These are phyloP conservation scores for Suillus alpinus DNA, from an alignment of 768 basidiomycete genomes.

Conservation along the genomic window DNA sequence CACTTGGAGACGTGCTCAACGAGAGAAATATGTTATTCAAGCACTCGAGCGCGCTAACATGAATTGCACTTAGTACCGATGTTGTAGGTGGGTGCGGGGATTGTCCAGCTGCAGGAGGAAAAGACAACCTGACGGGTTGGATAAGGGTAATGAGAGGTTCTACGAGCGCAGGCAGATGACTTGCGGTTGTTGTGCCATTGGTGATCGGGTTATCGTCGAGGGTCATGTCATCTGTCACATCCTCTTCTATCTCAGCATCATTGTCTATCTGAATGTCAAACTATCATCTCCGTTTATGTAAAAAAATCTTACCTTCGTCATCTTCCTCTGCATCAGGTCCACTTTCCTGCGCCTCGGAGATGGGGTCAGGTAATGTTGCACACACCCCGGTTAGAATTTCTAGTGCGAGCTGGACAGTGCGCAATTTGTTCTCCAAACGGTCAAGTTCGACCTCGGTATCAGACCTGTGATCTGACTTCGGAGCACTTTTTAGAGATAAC, in stretches of 20 bases:
- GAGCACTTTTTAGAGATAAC: slow-evolving; percentile 58
- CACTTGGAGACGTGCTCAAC: slow-evolving; percentile 48
- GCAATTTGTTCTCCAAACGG: slow-evolving; percentile 63
- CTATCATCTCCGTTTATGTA: slow-evolving; percentile 25
- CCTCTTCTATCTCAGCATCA: slow-evolving; percentile 39
- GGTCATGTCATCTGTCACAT: slow-evolving; percentile 19
- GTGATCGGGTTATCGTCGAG: slow-evolving; percentile 22
- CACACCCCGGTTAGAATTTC: slow-evolving; percentile 89
- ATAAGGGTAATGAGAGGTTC: slow-evolving; percentile 66
- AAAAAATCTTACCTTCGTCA: slow-evolving; percentile 32
- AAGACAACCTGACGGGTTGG: slow-evolving; percentile 77
- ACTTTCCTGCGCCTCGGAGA: slow-evolving; percentile 37
- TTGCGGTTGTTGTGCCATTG: slow-evolving; percentile 25
- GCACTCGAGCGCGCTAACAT: slow-evolving; percentile 83
- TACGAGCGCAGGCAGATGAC: slow-evolving; percentile 59
- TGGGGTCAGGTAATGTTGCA: slow-evolving; percentile 81
- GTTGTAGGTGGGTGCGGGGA: slow-evolving; percentile 89
- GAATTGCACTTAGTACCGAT: slow-evolving; percentile 78
- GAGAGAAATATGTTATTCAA: slow-evolving; percentile 88
- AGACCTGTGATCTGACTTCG: slow-evolving; percentile 77
- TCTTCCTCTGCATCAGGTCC: slow-evolving; percentile 31
- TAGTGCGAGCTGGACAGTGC: slow-evolving; percentile 77
- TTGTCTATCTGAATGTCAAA: slow-evolving; percentile 39
- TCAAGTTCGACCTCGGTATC: slow-evolving; percentile 69
- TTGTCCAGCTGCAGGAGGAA: slow-evolving; percentile 64